Evolutionary conservation across 371 early-diverging fungal species (phyloP), one percentile per base, ranked within the genome.

Genomic region (Lichtheimia hyalospora): DNA sequence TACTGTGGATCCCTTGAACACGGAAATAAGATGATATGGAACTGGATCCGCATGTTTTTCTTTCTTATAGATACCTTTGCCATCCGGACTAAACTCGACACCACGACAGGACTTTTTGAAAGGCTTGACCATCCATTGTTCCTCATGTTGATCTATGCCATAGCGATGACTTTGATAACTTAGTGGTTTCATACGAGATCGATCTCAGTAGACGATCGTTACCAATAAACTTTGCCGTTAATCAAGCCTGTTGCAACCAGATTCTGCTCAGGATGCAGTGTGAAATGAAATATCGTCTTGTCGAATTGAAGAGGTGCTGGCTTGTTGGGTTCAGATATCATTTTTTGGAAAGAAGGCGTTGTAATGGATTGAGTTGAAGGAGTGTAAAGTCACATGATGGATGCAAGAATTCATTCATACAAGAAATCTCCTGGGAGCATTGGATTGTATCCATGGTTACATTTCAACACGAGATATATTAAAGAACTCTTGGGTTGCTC

Each of bases 91-190:
- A 59, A 93, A 95, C 15, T 78, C 83, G 1, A 95, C 74, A 6
- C 91, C 89, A 40, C 96, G 82, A 60, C 92, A 91, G 0, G 96
- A 92, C 66, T 93, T 90, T 72, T 84, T 89, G 66, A 91, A 91
- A 3, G 80, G 82, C n/a, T 81, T 75, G 7, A 77, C 67, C 13
- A 71, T 76, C 78, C 86, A 91, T 27, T 85, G 59, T 2, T 82
- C 71, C 49, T 81, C 70, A 66, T 84, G 85, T 27, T 79, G 68
- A 14, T 76, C 83, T 6, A 69, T 16, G 24, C 83, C 84, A n/a
- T 74, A 74, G 3, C 68, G 62, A 66, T 87, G 84, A 53, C 78
- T 77, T 61, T 64, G 46, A 72, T 65, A 52, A 74, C 77, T 56
- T 43, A 46, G 10, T 25, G 27, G 18, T 34, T 50, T 51, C 14